Percentiles rank a stretch among this genome's conserved stretches.
Conservation (phyloP, 306 rosid genomes). For the Citrullus amarus region DNA sequence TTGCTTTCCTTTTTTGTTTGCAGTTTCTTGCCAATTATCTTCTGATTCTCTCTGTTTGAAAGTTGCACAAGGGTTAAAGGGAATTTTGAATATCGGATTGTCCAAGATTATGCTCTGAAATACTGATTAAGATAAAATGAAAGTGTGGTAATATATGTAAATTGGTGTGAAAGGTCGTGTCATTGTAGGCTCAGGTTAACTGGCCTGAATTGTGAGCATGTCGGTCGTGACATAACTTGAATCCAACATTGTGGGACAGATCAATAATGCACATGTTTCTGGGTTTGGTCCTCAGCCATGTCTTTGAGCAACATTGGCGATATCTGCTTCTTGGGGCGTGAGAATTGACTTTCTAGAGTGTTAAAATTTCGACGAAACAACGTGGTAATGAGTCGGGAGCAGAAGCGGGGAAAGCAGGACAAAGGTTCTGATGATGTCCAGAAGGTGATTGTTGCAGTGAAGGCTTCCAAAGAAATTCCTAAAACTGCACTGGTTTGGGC, state of each 20-base stretch:
- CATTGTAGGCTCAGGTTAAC: conserved; percentile 17
- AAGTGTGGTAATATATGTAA: conserved; percentile 19
- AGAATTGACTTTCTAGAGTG: conserved; percentile 22
- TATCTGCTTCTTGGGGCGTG: conserved; percentile 27
- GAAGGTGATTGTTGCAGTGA: conserved; percentile 93
- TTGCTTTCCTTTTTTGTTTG: conserved; percentile 20
- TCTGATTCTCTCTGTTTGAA: neutral
- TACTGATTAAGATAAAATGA: neutral
- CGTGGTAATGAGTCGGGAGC: conserved; percentile 54
- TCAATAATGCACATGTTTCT: conserved; percentile 19
- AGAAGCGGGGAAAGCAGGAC: conserved; percentile 66
- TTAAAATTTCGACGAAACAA: neutral
- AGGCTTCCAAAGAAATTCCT: conserved; percentile 87
- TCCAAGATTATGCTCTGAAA: neutral
- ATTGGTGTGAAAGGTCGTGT: conserved; percentile 29
- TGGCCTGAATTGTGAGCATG: conserved; percentile 23
- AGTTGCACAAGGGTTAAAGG: neutral
- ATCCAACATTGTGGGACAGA: conserved; percentile 27
- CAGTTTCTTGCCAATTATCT: conserved; percentile 4
- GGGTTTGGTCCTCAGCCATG: conserved; percentile 9
- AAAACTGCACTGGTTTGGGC: conserved; percentile 95
- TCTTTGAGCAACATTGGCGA: neutral
- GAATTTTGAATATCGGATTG: neutral
- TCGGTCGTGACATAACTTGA: conserved; percentile 24
- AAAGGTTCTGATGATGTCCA: conserved; percentile 60